A percentile compares a stretch with the other conserved stretches of the same genome.
Evolutionary conservation across 2,329 filamentous ascomycete species (phyloP).

Genomic region (Colletotrichum eremochloae): DNA sequence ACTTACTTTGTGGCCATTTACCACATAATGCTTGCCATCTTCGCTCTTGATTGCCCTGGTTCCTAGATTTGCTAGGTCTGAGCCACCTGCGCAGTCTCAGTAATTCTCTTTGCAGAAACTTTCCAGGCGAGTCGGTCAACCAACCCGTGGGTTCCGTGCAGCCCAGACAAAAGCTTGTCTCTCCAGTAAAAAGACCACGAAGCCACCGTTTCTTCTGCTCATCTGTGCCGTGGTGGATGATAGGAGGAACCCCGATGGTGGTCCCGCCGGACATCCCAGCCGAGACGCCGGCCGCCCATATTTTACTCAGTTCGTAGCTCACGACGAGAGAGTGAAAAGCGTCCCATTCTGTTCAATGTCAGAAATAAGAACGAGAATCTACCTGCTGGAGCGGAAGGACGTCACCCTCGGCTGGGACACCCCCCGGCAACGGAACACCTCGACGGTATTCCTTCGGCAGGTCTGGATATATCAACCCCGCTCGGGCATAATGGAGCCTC

Average conservation of each 20-base stretch:
- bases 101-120: too few species aligned
- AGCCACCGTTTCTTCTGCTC: conserved; percentile 72
- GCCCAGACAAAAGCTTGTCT: conserved; percentile 72
- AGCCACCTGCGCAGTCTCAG: conserved; percentile 7
- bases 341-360: conserved; percentile 64
- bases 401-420: background rate
- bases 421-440: background rate
- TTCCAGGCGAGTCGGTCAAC: conserved; percentile 45
- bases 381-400: conserved; percentile 41
- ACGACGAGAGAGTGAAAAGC: conserved; percentile 68
- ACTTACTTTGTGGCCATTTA: conserved; percentile 67
- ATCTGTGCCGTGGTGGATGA: conserved; percentile 71
- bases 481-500: conserved; percentile 52
- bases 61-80: conserved; percentile 69
- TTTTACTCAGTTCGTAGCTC: conserved; percentile 66
- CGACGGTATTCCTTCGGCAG: conserved; percentile 51
- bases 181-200: conserved; percentile 68
- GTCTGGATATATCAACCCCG: conserved; percentile 54
- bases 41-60: conserved; percentile 66
- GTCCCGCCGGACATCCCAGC: conserved; percentile 71
- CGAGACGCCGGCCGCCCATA: conserved; percentile 66
- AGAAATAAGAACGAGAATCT: conserved; percentile 44
- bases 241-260: conserved; percentile 72
- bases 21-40: conserved; percentile 66
- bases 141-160: conserved; percentile 73